These are phyloP conservation scores for Boletales sp. DNA, from an alignment of 768 basidiomycete species.

Conservation along the genomic window DNA sequence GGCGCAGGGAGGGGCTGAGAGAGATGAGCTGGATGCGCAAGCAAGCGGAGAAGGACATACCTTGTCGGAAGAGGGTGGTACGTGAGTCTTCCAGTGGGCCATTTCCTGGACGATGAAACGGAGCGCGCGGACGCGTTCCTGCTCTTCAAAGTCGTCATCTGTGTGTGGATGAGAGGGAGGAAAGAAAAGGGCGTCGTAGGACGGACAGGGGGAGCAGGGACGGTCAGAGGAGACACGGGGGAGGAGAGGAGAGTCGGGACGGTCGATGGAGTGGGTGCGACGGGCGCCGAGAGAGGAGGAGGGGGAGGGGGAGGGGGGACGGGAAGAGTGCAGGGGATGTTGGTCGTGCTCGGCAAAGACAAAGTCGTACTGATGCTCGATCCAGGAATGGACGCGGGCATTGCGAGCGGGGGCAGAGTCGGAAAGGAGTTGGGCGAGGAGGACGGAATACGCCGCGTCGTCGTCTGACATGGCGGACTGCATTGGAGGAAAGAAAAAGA, in stretches of 20 bases:
- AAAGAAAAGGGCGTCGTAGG: constrained; percentile 35
- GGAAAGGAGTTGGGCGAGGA: constrained; percentile 27
- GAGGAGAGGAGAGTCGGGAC: constrained; percentile 30
- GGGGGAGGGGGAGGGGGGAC: constrained; percentile 24
- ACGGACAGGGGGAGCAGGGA: constrained; percentile 25
- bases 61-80: constrained; percentile 8
- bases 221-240: constrained; percentile 24
- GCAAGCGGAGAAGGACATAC: neutral
- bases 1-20: constrained; percentile 19
- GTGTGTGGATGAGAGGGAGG: constrained; percentile 16
- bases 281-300: constrained; percentile 31
- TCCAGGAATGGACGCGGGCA: constrained; percentile 32
- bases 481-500: constrained; percentile 3
- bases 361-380: constrained; percentile 36
- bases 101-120: constrained; percentile 36
- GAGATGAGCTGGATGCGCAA: neutral
- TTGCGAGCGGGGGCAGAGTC: constrained; percentile 22
- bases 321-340: constrained; percentile 5
- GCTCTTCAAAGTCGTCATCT: constrained; percentile 22
- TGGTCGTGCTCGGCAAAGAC: constrained; percentile 23
- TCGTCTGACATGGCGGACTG: constrained; percentile 30
- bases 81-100: constrained; percentile 22
- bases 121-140: constrained; percentile 33
- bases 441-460: constrained; percentile 26
- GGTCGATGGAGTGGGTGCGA: constrained; percentile 19